These are phyloP conservation scores for Podospora conica DNA, from an alignment of 495 filamentous ascomycete genomes.

Conservation along the genomic window DNA sequence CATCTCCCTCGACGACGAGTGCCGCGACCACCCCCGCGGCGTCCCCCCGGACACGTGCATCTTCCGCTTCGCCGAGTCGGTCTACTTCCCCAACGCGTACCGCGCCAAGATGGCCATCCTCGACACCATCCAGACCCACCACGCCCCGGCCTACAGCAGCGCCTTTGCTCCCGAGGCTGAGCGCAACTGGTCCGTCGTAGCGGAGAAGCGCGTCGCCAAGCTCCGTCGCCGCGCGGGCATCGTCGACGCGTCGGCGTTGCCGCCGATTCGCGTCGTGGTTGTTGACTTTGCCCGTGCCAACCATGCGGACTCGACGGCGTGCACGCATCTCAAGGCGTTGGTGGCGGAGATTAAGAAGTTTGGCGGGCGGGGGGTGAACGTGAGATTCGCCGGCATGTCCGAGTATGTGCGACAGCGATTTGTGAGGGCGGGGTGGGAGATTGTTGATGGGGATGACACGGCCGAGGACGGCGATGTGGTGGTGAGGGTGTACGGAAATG, in stretches of 20 bases:
- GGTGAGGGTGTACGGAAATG: conserved; percentile 4
- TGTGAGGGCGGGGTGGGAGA: conserved; percentile 17
- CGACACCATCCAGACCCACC: conserved; percentile 38
- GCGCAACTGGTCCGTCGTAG: conserved; percentile 43
- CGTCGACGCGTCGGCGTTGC: conserved; percentile 7
- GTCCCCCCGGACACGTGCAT: conserved; percentile 35
- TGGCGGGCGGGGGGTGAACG: conserved; percentile 12
- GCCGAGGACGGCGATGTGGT: conserved; percentile 1
- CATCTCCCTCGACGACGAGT: conserved; percentile 14
- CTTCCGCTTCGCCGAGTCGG: conserved; percentile 36
- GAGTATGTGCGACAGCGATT: conserved; percentile 19
- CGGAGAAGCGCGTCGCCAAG: conserved; percentile 23
- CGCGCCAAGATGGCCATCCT: conserved; percentile 34
- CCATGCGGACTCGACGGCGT: conserved; percentile 21
- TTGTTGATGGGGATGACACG: conserved; percentile 11
- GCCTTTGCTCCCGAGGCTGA: conserved; percentile 23
- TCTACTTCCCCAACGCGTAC: conserved; percentile 47
- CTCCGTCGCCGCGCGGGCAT: conserved; percentile 18
- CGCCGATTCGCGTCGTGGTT: conserved; percentile 17
- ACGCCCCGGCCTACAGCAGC: conserved; percentile 27
- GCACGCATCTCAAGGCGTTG: conserved; percentile 16
- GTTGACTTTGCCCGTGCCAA: conserved; percentile 22
- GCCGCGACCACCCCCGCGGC: conserved; percentile 7
- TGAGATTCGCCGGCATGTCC: conserved; percentile 20
- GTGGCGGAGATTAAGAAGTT: conserved; percentile 19